Evolutionary conservation across 805 yeast species (phyloP).

Genomic region (Kazachstania kunashirensis): DNA sequence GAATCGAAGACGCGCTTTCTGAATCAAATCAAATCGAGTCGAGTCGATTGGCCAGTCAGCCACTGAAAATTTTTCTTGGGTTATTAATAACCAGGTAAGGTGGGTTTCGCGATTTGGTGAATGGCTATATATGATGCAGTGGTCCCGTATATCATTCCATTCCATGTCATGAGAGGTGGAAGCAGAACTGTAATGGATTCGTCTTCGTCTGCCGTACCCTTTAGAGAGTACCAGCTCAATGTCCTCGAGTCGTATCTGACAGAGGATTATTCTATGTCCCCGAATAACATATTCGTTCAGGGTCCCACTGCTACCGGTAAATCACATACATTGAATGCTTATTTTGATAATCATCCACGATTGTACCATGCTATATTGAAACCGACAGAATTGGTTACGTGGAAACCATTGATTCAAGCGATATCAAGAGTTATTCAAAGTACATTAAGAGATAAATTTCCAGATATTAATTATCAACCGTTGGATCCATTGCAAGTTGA

Average conservation of each 20-base stretch:
- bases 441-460: conserved; percentile 11
- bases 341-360: conserved; percentile 11
- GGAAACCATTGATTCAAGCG: conserved; percentile 28
- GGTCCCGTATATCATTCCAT: too few relatives aligned
- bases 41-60: too few relatives aligned
- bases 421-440: conserved; percentile 19
- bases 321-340: conserved; percentile 15
- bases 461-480: conserved; percentile 1
- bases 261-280: conserved; percentile 14
- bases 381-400: conserved; percentile 25
- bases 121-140: too few relatives aligned
- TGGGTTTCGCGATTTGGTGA: too few relatives aligned
- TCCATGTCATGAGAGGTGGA: too few relatives aligned
- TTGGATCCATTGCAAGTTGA: conserved; percentile 27
- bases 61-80: too few relatives aligned
- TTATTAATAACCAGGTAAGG: too few relatives aligned
- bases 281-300: conserved; percentile 22
- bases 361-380: conserved; percentile 15
- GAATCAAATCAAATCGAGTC: too few relatives aligned
- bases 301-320: conserved; percentile 28
- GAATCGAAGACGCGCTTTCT: too few relatives aligned
- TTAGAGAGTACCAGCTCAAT: conserved; percentile 20
- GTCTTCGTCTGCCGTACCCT: background rate
- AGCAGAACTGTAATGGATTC: too few relatives aligned
- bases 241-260: conserved; percentile 16